Evolutionary conservation across 805 yeast species (phyloP), one percentile per base, ranked within the genome.

Genomic region (Teunomyces funiuensis): DNA sequence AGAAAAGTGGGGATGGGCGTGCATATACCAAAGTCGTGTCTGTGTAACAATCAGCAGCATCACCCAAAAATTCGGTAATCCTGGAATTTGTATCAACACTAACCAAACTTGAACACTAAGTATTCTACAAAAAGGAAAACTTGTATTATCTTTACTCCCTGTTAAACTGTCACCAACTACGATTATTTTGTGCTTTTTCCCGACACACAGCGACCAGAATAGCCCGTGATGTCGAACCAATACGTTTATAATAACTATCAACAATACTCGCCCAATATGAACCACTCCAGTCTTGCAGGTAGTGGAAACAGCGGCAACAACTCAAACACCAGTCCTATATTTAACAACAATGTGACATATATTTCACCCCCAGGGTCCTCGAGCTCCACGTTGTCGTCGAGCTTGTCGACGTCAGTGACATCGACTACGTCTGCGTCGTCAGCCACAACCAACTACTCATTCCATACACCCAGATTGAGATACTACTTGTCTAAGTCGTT

Each of bases 401-500:
- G 42, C 34, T 33, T 47, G 27, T 36, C 27, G 9, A 23, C 37
- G 15, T 26, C 40, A n/a, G 30, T 34, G 16, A 26, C 23, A 10
- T 46, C 53, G 40, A 45, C 27, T n/a, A 11, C 25, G 17, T 17
- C 30, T 15, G 41, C 36, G 13, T 20, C 41, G 9, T 16, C 42
- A 15, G 26, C 23, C 18, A 14, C 44, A 5, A 47, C 61, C 30
- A 62, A 53, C 49, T 66, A 66, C 45, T 59, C 74, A 11, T 59
- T 72, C 46, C 76, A 74, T 40, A 68, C 73, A 22, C 73, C 74
- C 16, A 61, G 83, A 30, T 75, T 80, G 29, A 65, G 82, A 49
- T 77, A 78, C 53, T 76, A 77, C 63, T 69, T 75, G 22, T 76
- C 81, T 16, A 80, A 80, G 50, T 78, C 80, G 23, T 80, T 80